phyloP scores from a whole-genome alignment of 2,329 filamentous ascomycete species.

The Talaromyces sp. region DNA sequence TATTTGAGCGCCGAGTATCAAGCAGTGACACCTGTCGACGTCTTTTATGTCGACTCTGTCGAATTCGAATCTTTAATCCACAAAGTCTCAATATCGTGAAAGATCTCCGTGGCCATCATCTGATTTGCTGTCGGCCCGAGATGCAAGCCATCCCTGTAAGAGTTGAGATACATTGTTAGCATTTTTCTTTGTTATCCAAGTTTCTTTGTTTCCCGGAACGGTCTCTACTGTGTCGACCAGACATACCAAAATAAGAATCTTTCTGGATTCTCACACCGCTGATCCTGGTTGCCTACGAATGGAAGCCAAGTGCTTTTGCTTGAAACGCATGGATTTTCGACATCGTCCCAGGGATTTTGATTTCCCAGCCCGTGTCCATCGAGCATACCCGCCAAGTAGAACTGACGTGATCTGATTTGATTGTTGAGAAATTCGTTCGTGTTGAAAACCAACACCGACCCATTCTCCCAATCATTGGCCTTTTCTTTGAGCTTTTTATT shows the following conservation, averaged over 20 bases:
- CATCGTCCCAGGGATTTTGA: conserved; percentile 33
- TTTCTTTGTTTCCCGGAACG: conserved; percentile 16
- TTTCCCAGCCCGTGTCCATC: conserved; percentile 34
- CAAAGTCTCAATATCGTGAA: conserved; percentile 34
- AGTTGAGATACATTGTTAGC: conserved; percentile 16
- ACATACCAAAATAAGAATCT: conserved; percentile 43
- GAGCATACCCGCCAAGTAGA: conserved; percentile 33
- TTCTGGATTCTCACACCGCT: conserved; percentile 34
- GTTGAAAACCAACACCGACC: conserved; percentile 38
- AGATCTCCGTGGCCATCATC: conserved; percentile 37
- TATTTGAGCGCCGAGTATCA: neutral
- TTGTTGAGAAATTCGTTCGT: conserved; percentile 39
- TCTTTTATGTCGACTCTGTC: conserved; percentile 1
- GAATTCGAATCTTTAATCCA: conserved; percentile 22
- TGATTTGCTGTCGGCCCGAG: conserved; percentile 37
- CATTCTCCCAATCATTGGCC: conserved; percentile 32
- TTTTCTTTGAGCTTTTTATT: conserved; percentile 30
- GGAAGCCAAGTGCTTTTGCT: conserved; percentile 26
- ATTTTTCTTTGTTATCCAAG: neutral
- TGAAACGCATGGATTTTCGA: conserved; percentile 35
- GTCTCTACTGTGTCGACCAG: conserved; percentile 15
- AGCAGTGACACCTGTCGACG: neutral
- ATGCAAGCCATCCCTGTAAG: conserved; percentile 40
- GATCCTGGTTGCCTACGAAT: conserved; percentile 20
- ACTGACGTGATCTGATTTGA: conserved; percentile 38